phyloP scores from a whole-genome alignment of 2,329 filamentous ascomycete species.

The Diaporthe caulivora region DNA sequence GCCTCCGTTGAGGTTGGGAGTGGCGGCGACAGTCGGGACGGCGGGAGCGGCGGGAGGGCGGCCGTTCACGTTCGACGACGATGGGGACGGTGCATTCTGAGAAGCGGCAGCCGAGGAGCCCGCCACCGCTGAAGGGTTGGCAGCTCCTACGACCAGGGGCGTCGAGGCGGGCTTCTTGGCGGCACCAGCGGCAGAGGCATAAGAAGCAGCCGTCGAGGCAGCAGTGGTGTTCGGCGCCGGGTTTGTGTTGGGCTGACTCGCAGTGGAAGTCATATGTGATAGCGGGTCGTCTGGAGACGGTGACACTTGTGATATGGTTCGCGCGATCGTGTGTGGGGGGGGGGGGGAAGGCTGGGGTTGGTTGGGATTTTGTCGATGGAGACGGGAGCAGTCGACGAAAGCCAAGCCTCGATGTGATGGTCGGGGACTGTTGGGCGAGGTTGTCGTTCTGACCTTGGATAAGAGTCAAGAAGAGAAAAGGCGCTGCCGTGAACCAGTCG shows the following conservation, averaged over 20 bases:
- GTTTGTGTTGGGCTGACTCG: constrained; percentile 64
- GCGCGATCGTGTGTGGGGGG: constrained; percentile 31
- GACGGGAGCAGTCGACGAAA: background rate
- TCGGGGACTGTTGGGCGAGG: constrained; percentile 15
- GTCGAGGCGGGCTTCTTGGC: constrained; percentile 72
- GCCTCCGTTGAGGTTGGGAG: constrained; percentile 76
- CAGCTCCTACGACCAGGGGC: constrained; percentile 71
- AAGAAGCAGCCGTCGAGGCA: constrained; percentile 68
- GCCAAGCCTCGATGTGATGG: constrained; percentile 22
- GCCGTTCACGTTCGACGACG: constrained; percentile 87
- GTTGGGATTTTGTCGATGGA: constrained; percentile 8
- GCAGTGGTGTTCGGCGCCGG: constrained; percentile 69
- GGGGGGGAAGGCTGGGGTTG: background rate
- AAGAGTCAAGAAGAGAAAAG: constrained; percentile 30
- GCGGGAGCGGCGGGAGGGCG: constrained; percentile 77
- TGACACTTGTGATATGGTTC: constrained; percentile 34
- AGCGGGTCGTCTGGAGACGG: constrained; percentile 40
- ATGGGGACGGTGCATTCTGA: constrained; percentile 74
- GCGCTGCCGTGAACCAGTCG: constrained; percentile 31
- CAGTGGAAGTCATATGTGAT: constrained; percentile 72
- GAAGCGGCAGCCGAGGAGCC: constrained; percentile 65
- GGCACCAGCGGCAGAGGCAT: constrained; percentile 76
- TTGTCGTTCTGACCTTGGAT: constrained; percentile 4
- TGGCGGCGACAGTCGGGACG: constrained; percentile 72
- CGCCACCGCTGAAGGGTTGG: constrained; percentile 67